Base-by-base conservation (phyloP, 148 eudicot species). In the Arctostaphylos glauca region DNA sequence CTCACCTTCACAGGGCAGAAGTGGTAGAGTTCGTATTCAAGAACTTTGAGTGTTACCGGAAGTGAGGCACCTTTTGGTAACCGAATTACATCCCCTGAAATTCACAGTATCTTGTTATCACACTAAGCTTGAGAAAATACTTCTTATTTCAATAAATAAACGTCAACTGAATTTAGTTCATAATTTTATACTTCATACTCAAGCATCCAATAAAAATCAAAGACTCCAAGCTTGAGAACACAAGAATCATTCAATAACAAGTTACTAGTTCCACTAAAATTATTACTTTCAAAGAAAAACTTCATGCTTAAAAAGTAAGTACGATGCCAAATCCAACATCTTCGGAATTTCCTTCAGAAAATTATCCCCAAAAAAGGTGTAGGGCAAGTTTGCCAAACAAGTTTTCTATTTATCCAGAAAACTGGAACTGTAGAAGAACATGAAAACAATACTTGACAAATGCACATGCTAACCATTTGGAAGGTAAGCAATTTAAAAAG, bases 21-120 rank as follows among this genome's bases (percentile, higher is more conserved):
- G 77, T 96, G 98, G 91, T 84, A 96, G 70, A 96, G 91, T 85
- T 96, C 95, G 46, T 92, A 94, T 84, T 96, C 99, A n/a, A 93
- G 91, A 77, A 92, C 93, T 78, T 91, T 89, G 81, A 96, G 94
- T 13, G 98, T 92, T 87, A 96, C 99, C 2, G 95, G 93, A 21
- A 94, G 59, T 10, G 94, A 90, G 75, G 88, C 93, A 19, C 90
- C 95, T 84, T 90, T 89, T 3, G 93, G 93, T 77, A 96, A 55
- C 16, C 90, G 88, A 49, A 90, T 81, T n/a, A 94, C 76, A 72
- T 94, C 90, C 43, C 95, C 93, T 91, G 89, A 74, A 80, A 85
- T 81, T 59, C 15, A 47, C 66, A 82, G 79, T 64, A 74, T 12
- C 15, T 44, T 74, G 54, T 47, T 55, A 15, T 68, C 55, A 49